Evolutionary conservation across 2,329 filamentous ascomycete genomes (phyloP).

Genomic region (Xylariaceae sp.): DNA sequence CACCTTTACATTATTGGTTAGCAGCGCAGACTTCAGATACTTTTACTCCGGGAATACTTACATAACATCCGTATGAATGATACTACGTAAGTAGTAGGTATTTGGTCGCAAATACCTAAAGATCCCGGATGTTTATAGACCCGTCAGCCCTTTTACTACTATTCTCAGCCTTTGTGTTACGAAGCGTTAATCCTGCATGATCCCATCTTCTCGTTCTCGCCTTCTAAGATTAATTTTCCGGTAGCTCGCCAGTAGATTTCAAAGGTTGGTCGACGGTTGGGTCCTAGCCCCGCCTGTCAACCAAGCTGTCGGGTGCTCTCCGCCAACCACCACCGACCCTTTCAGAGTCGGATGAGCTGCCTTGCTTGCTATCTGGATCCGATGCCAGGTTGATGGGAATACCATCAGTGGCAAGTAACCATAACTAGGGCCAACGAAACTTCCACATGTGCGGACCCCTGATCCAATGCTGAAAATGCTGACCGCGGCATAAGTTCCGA

Average conservation of each 20-base stretch:
- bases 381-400: neutral
- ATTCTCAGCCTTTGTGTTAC: neutral
- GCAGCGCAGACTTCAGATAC: too few relatives aligned
- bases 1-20: too few relatives aligned
- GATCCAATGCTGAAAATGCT: neutral
- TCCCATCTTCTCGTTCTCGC: neutral
- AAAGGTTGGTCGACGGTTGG: slow-evolving; percentile 9
- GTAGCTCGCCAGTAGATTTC: slow-evolving; percentile 7
- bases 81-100: too few relatives aligned
- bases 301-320: slow-evolving; percentile 21
- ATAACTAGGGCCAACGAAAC: neutral
- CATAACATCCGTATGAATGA: too few relatives aligned
- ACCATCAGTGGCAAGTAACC: neutral
- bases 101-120: too few relatives aligned
- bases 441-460: neutral
- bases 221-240: slow-evolving; percentile 15
- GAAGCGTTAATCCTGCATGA: neutral
- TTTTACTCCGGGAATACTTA: too few relatives aligned
- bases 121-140: neutral
- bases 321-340: slow-evolving; percentile 21
- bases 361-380: slow-evolving; percentile 15
- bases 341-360: slow-evolving; percentile 8
- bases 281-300: slow-evolving; percentile 15
- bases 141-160: neutral
- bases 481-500: neutral